Evolutionary conservation across 345 rosid species (phyloP).

Genomic region (Salix suchowensis): DNA sequence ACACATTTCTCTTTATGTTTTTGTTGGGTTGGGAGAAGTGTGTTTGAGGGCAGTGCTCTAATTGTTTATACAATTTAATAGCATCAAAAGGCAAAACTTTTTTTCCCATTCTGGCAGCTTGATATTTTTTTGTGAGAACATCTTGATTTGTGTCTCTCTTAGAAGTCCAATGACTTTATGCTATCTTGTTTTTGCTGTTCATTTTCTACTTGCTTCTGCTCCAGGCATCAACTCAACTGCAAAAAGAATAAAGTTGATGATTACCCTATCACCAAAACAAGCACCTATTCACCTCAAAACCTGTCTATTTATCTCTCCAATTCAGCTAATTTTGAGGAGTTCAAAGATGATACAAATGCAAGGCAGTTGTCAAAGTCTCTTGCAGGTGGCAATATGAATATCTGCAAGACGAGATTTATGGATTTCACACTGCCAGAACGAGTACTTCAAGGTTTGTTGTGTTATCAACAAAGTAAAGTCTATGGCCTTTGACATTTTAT

Average conservation of each 20-base stretch:
- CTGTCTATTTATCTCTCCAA: conserved; percentile 36
- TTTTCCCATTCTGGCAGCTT: neutral
- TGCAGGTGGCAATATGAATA: conserved; percentile 72
- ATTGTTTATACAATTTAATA: neutral
- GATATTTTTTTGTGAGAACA: neutral
- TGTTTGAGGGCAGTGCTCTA: neutral
- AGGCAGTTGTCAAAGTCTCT: conserved; percentile 67
- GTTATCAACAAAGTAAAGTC: conserved; percentile 5
- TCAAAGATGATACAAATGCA: conserved; percentile 45
- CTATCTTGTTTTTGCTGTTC: neutral
- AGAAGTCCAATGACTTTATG: neutral
- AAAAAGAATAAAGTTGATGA: conserved; percentile 65
- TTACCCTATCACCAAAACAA: conserved; percentile 34
- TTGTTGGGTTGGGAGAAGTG: neutral
- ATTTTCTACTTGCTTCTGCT: conserved; percentile 23
- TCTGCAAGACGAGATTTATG: conserved; percentile 64
- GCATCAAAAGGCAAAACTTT: neutral
- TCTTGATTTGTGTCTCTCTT: neutral
- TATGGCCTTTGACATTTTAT: conserved; percentile 6
- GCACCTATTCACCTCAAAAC: conserved; percentile 33
- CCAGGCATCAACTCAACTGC: conserved; percentile 69
- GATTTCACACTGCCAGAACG: conserved; percentile 53
- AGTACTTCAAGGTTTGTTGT: conserved; percentile 58
- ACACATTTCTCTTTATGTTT: neutral
- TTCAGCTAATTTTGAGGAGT: conserved; percentile 49